Evolutionary conservation across 2,329 filamentous ascomycete species (phyloP).

Genomic region (Peltaster fructicola): DNA sequence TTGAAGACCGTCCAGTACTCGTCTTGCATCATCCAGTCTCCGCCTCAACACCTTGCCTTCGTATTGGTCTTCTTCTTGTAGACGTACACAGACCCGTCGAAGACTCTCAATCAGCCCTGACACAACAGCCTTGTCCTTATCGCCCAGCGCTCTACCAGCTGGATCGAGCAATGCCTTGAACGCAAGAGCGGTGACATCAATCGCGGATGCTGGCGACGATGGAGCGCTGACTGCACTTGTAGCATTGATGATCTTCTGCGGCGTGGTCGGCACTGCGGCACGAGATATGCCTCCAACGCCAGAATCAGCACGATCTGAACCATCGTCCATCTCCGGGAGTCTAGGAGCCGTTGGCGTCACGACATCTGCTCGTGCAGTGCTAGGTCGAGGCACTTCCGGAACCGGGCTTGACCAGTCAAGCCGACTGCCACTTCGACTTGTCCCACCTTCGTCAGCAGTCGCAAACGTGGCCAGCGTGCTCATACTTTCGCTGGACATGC

Average conservation of each 20-base stretch:
- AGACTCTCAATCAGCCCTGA: slow-evolving; percentile 35
- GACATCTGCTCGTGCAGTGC: neutral
- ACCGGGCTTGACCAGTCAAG: slow-evolving; percentile 1
- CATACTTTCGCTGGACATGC: slow-evolving; percentile 39
- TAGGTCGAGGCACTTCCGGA: neutral
- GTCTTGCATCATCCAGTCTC: slow-evolving; percentile 56
- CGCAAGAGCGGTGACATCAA: slow-evolving; percentile 20
- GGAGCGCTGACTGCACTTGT: slow-evolving; percentile 9
- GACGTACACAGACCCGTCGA: slow-evolving; percentile 32
- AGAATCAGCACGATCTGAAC: slow-evolving; percentile 1
- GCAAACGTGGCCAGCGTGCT: slow-evolving; percentile 46
- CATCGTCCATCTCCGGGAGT: neutral
- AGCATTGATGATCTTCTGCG: slow-evolving; percentile 13
- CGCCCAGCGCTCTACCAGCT: slow-evolving; percentile 24
- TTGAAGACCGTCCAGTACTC: slow-evolving; percentile 61
- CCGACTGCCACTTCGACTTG: slow-evolving; percentile 1
- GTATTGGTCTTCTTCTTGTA: slow-evolving; percentile 29
- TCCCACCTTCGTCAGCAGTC: slow-evolving; percentile 38
- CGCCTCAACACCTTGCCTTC: slow-evolving; percentile 49
- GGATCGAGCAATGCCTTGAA: slow-evolving; percentile 25
- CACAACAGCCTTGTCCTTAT: slow-evolving; percentile 37
- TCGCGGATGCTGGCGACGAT: slow-evolving; percentile 5
- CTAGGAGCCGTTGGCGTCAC: too few relatives aligned
- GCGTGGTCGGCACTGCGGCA: slow-evolving; percentile 18
- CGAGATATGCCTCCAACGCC: too few relatives aligned